Evolutionary conservation across 1,139 yeast species (phyloP).

Genomic region (Debaryomycetaceae sp.): DNA sequence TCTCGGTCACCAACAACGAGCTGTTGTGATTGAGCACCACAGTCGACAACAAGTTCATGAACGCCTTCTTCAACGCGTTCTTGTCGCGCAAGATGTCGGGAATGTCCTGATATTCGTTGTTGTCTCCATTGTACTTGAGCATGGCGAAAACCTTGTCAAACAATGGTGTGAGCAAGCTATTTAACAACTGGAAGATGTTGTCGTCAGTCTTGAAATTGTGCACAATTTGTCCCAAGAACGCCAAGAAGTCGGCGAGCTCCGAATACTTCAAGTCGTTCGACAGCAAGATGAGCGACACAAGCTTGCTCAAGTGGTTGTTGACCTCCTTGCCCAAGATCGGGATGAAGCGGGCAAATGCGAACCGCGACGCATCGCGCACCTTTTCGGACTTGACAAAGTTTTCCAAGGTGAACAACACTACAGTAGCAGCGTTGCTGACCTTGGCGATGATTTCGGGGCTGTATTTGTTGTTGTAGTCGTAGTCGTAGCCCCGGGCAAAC

Average conservation of each 20-base stretch:
- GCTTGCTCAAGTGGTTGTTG: constrained; percentile 63
- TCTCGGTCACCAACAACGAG: constrained; percentile 66
- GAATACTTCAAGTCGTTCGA: constrained; percentile 56
- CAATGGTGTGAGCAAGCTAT: constrained; percentile 70
- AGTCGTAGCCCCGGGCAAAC: constrained; percentile 76
- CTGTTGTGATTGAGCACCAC: constrained; percentile 75
- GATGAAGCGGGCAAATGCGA: constrained; percentile 81
- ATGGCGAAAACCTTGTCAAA: constrained; percentile 59
- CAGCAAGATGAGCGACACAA: constrained; percentile 68
- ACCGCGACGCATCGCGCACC: constrained; percentile 82
- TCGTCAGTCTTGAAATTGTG: constrained; percentile 71
- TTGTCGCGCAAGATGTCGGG: constrained; percentile 58
- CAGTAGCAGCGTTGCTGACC: constrained; percentile 73
- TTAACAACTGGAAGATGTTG: constrained; percentile 67
- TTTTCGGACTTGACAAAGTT: constrained; percentile 61
- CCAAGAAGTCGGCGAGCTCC: constrained; percentile 77
- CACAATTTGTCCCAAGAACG: constrained; percentile 83
- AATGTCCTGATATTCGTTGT: constrained; percentile 30
- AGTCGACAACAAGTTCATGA: constrained; percentile 64
- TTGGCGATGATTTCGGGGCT: constrained; percentile 42
- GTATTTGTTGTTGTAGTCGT: constrained; percentile 26
- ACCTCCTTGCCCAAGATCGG: constrained; percentile 52
- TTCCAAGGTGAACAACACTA: constrained; percentile 78
- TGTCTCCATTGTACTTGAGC: constrained; percentile 30
- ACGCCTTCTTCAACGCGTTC: constrained; percentile 60